Base-by-base conservation (phyloP, 2,329 filamentous ascomycete species). In the Diaporthe helianthi region DNA sequence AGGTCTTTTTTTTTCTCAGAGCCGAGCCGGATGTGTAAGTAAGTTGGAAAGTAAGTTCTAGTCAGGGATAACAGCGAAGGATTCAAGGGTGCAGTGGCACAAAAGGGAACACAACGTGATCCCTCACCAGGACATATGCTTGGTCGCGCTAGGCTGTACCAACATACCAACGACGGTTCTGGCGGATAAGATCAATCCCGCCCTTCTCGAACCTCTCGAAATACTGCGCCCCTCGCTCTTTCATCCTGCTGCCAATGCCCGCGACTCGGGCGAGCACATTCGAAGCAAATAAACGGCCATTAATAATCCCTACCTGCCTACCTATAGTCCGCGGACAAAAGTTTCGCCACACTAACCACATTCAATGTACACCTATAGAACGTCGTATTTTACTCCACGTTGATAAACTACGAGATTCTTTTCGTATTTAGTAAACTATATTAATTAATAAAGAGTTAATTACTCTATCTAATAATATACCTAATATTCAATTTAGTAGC, bases 31-130 rank as follows among this genome's bases (percentile, higher is more conserved):
- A 29, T 10, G 26, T 5, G 29, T n/a, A n/a, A n/a, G n/a, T n/a
- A n/a, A n/a, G n/a, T n/a, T n/a, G n/a, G n/a, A n/a, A n/a, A n/a
- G n/a, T n/a, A n/a, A n/a, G n/a, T n/a, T n/a, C n/a, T n/a, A 3
- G n/a, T 17, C 31, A 63, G 29, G 58, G 29, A 63, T 63, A n/a
- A 63, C 58, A 24, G 41, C n/a, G 58, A 24, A 33, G 31, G 49
- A 33, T 66, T 44, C 19, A 46, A 33, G 58, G 19, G 58, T 19
- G 13, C 33, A 29, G 51, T 66, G 41, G 19, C 41, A 46, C 41
- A 41, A 46, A 19, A 19, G 41, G 41, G 41, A 17, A 12, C 51
- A 46, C 64, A 55, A n/a, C 38, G 31, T 33, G n/a, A 47, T 33
- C 64, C n/a, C n/a, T 46, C 64, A 38, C 22, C 44, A 19, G 46